Evolutionary conservation across 441 rosid genomes (phyloP).

Genomic region (Dalechampia spathulata): DNA sequence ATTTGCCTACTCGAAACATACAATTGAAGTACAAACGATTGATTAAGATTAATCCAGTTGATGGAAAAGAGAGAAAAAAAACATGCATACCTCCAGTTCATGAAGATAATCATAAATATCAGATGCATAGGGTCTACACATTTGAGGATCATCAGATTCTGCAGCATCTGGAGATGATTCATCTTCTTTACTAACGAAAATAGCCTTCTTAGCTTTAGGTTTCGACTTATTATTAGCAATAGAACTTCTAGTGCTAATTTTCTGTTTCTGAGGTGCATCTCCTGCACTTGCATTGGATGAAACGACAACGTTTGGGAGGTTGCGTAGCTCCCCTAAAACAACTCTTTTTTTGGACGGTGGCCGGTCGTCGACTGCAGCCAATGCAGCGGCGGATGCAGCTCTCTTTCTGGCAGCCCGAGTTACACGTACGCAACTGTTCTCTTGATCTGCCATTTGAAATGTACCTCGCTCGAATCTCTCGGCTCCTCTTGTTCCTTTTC

Average conservation of each 20-base stretch:
- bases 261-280: constrained; percentile 23
- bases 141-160: constrained; percentile 42
- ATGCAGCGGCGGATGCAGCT: constrained; percentile 22
- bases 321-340: constrained; percentile 49
- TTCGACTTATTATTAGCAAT: constrained; percentile 2
- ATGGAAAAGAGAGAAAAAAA: too few relatives aligned
- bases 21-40: too few relatives aligned
- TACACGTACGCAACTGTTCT: constrained; percentile 32
- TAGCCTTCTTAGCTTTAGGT: constrained; percentile 29
- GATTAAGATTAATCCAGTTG: too few relatives aligned
- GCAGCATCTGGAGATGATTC: not conserved
- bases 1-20: too few relatives aligned
- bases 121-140: constrained; percentile 42
- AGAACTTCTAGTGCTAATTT: constrained; percentile 8
- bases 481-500: too few relatives aligned
- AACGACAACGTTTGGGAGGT: constrained; percentile 26
- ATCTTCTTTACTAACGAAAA: not conserved
- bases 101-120: constrained; percentile 57
- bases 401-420: constrained; percentile 60
- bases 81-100: constrained; percentile 55
- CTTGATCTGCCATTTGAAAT: constrained; percentile 57
- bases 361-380: constrained; percentile 8
- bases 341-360: constrained; percentile 44
- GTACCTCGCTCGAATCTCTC: too few relatives aligned
- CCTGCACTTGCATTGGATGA: constrained; percentile 4